These are phyloP conservation scores for Euphorbia corollata DNA, from an alignment of 441 rosid species.

Conservation along the genomic window DNA sequence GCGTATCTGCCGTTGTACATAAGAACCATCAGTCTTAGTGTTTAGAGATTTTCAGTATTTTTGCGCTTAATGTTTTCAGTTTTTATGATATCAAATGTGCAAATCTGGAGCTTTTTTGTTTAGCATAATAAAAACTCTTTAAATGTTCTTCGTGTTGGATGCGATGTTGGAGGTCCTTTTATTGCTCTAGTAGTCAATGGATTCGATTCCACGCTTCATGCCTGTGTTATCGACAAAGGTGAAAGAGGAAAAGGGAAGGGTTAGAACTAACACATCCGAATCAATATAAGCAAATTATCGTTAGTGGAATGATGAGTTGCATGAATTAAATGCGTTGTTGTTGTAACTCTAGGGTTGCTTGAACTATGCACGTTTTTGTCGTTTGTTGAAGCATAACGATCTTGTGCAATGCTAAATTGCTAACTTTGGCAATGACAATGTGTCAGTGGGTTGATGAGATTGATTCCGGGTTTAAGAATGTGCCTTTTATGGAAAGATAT, in stretches of 20 bases:
- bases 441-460: background rate
- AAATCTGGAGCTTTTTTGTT: constrained; percentile 8
- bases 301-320: constrained; percentile 1
- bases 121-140: background rate
- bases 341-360: constrained; percentile 5
- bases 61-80: constrained; percentile 14
- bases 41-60: constrained; percentile 16
- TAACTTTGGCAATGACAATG: background rate
- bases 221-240: background rate
- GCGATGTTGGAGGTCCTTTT: constrained; percentile 10
- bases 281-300: constrained; percentile 1
- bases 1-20: constrained; percentile 29
- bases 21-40: constrained; percentile 23
- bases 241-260: background rate
- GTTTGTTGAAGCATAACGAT: background rate
- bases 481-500: background rate
- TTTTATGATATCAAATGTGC: constrained; percentile 17
- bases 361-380: constrained; percentile 12
- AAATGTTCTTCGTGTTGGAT: constrained; percentile 7
- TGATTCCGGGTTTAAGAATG: constrained; percentile 9
- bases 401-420: background rate
- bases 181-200: background rate
- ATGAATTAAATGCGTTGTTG: constrained; percentile 1
- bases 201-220: background rate
- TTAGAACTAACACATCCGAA: constrained; percentile 5